Evolutionary conservation across 2,329 filamentous ascomycete genomes (phyloP).

Genomic region (Dactylonectria macrodidyma): DNA sequence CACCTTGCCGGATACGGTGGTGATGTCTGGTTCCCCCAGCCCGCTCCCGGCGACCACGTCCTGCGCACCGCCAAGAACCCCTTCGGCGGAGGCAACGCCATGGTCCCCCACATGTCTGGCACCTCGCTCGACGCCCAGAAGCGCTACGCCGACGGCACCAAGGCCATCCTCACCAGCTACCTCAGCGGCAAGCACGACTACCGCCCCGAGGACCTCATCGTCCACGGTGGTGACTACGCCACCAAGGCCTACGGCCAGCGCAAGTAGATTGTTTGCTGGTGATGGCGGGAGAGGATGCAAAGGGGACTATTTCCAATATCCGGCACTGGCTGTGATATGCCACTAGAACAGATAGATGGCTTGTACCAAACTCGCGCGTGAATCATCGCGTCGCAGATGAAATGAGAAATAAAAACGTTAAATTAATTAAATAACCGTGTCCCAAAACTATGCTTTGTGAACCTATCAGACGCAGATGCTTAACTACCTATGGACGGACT

Average conservation of each 20-base stretch:
- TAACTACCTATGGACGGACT: background rate
- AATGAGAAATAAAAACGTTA: slow-evolving; percentile 9
- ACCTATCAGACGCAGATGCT: background rate
- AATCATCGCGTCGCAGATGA: slow-evolving; percentile 6
- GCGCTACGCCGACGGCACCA: slow-evolving; percentile 89
- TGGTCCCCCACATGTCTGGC: slow-evolving; percentile 99
- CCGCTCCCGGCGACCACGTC: slow-evolving; percentile 91
- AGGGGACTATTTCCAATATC: background rate
- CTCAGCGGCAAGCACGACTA: slow-evolving; percentile 91
- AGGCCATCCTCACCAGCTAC: slow-evolving; percentile 93
- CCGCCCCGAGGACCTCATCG: slow-evolving; percentile 90
- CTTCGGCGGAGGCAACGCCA: slow-evolving; percentile 97
- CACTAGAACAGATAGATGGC: slow-evolving; percentile 13
- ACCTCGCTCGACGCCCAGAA: slow-evolving; percentile 98
- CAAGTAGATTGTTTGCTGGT: slow-evolving; percentile 33
- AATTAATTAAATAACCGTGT: background rate
- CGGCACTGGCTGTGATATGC: background rate
- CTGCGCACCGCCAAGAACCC: slow-evolving; percentile 95
- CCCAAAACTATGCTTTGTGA: background rate
- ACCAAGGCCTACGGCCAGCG: slow-evolving; percentile 94
- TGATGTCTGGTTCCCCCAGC: slow-evolving; percentile 98
- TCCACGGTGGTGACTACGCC: slow-evolving; percentile 90
- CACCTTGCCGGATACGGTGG: slow-evolving; percentile 92
- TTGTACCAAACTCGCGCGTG: slow-evolving; percentile 3
- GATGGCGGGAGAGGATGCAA: background rate